Evolutionary conservation across 2,329 filamentous ascomycete species (phyloP).

Genomic region (Microthyrium microscopicum): DNA sequence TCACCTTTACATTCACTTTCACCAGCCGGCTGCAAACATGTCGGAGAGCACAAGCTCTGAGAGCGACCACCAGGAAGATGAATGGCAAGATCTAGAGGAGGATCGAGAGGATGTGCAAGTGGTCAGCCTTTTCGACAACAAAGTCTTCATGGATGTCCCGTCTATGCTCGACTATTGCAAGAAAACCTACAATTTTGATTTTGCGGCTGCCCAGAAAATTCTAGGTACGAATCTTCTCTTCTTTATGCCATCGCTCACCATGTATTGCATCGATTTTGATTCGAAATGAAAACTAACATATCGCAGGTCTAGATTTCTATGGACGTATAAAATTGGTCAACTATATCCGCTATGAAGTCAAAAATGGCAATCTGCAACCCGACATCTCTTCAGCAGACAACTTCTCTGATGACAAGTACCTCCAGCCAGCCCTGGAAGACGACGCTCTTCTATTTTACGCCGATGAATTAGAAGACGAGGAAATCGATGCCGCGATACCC

Average conservation of each 20-base stretch:
- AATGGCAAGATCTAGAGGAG: slow-evolving; percentile 28
- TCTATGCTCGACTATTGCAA: slow-evolving; percentile 23
- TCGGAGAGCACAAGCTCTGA: too few relatives aligned
- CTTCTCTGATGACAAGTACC: slow-evolving; percentile 62
- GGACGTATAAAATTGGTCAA: slow-evolving; percentile 31
- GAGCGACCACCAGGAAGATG: slow-evolving; percentile 12
- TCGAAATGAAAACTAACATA: neutral
- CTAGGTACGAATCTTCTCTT: slow-evolving; percentile 15
- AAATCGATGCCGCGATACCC: neutral
- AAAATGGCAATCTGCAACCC: slow-evolving; percentile 25
- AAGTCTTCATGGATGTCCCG: slow-evolving; percentile 16
- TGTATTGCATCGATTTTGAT: neutral
- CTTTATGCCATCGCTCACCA: neutral
- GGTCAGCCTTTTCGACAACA: slow-evolving; percentile 24
- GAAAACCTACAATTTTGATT: slow-evolving; percentile 23
- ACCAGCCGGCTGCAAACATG: too few relatives aligned
- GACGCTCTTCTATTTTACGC: slow-evolving; percentile 78
- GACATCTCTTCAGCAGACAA: slow-evolving; percentile 42
- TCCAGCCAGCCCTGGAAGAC: slow-evolving; percentile 74
- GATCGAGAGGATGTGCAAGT: slow-evolving; percentile 21
- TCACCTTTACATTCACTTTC: too few relatives aligned
- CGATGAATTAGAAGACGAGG: slow-evolving; percentile 45
- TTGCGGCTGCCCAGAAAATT: slow-evolving; percentile 17
- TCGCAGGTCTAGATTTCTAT: slow-evolving; percentile 28
- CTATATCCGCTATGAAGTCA: slow-evolving; percentile 27